Percentiles rank a stretch among this genome's conserved stretches.
phyloP scores from a whole-genome alignment of 2,329 filamentous ascomycete genomes.

The Phoma sp. region DNA sequence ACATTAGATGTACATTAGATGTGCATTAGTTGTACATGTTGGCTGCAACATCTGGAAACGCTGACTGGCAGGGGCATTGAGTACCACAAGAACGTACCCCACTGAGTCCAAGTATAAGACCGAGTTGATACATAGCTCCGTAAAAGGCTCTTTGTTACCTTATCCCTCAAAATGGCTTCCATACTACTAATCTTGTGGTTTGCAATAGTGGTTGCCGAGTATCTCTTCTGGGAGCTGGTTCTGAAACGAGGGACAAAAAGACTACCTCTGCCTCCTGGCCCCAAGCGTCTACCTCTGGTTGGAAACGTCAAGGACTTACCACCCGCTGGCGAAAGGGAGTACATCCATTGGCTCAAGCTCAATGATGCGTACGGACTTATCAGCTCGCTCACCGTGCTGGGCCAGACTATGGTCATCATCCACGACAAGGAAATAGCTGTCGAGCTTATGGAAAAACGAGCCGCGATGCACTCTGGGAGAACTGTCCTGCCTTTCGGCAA shows the following conservation, averaged over 20 bases:
- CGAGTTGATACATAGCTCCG: neutral
- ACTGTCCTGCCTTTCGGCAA: conserved; percentile 29
- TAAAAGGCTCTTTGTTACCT: neutral
- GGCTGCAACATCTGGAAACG: neutral
- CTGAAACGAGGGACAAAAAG: neutral
- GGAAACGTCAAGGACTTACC: conserved; percentile 62
- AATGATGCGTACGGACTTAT: conserved; percentile 46
- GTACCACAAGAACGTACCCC: neutral
- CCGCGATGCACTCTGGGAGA: conserved; percentile 31
- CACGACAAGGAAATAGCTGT: conserved; percentile 32
- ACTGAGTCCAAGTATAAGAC: neutral
- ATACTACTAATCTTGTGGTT: neutral
- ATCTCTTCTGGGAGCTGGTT: neutral
- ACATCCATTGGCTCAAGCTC: conserved; percentile 54
- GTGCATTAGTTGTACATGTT: neutral
- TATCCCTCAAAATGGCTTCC: neutral
- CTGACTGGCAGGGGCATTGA: neutral
- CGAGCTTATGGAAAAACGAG: conserved; percentile 34
- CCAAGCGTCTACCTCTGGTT: conserved; percentile 56
- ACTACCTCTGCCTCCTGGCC: conserved; percentile 58
- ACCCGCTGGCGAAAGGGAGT: conserved; percentile 45
- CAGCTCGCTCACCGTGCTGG: conserved; percentile 34
- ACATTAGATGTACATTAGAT: neutral
- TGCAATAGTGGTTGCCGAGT: neutral
- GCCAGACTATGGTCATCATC: conserved; percentile 34